These are phyloP conservation scores for Sonneratia caseolaris DNA, from an alignment of 345 rosid species.

Conservation along the genomic window DNA sequence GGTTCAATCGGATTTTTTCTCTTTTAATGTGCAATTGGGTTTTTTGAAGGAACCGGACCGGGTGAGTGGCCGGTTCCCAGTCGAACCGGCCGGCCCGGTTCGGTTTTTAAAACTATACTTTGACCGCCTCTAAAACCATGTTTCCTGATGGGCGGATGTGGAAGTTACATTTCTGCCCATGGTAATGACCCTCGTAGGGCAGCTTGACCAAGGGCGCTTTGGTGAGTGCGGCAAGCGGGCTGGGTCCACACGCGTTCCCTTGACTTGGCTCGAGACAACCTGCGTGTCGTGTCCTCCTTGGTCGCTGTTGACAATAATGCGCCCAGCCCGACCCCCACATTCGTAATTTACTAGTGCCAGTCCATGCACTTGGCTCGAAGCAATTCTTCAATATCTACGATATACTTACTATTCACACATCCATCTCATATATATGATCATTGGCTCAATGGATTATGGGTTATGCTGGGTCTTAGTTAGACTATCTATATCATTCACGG, in stretches of 20 bases:
- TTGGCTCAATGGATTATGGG: no score
- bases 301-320: not conserved
- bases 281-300: not conserved
- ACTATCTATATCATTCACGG: no score
- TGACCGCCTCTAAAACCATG: not conserved
- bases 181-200: no score
- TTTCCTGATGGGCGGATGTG: no score
- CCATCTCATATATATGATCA: no score
- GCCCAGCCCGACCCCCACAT: not conserved
- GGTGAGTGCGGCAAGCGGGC: constrained; percentile 1
- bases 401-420: not conserved
- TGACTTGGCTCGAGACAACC: constrained; percentile 12
- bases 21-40: no score
- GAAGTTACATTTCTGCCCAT: not conserved
- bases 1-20: no score
- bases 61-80: no score
- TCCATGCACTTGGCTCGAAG: not conserved
- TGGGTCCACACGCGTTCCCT: constrained; percentile 20
- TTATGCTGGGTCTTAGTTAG: no score
- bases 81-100: no score
- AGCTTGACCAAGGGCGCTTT: not conserved
- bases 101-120: no score
- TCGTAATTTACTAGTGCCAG: not conserved
- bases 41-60: no score
- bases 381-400: not conserved